Conservation (phyloP, 2,329 filamentous ascomycete genomes). For the Rhytidhysteron rufulum region DNA sequence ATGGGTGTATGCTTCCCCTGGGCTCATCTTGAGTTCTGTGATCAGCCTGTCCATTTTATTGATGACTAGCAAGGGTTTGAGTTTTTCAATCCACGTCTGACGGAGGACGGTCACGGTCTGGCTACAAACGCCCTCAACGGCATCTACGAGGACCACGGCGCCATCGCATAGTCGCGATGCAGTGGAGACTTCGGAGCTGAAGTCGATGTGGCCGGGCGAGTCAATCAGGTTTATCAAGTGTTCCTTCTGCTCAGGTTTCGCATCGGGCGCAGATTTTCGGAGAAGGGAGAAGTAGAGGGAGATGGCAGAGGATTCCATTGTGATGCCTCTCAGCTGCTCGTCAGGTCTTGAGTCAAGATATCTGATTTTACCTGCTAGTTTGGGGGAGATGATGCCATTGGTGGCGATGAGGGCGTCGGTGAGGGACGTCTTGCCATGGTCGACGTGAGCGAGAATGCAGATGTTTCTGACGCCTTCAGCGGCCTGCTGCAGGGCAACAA, state of each 20-base stretch:
- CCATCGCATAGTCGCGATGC: slow-evolving; percentile 93
- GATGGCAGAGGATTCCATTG: slow-evolving; percentile 99
- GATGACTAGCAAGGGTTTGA: slow-evolving; percentile 91
- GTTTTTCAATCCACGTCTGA: slow-evolving; percentile 91
- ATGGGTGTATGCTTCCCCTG: slow-evolving; percentile 83
- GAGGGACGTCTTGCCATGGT: slow-evolving; percentile 97
- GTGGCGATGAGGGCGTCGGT: slow-evolving; percentile 95
- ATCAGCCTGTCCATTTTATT: slow-evolving; percentile 98
- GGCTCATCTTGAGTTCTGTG: slow-evolving; percentile 91
- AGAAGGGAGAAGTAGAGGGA: slow-evolving; percentile 94
- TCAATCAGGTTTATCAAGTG: slow-evolving; percentile 97
- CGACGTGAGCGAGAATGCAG: slow-evolving; percentile 90
- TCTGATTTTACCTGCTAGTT: slow-evolving; percentile 94
- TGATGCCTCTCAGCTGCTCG: slow-evolving; percentile 93
- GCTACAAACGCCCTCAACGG: slow-evolving; percentile 96
- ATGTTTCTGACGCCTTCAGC: slow-evolving; percentile 93
- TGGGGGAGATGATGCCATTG: slow-evolving; percentile 98
- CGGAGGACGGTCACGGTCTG: slow-evolving; percentile 96
- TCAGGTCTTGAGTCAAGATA: slow-evolving; percentile 96
- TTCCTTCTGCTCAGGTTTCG: slow-evolving; percentile 70
- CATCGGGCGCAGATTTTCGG: slow-evolving; percentile 65
- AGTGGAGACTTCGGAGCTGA: slow-evolving; percentile 96
- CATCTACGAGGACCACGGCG: slow-evolving; percentile 89
- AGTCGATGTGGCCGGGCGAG: slow-evolving; percentile 96
- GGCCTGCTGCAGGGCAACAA: slow-evolving; percentile 83